Conservation (phyloP, 1,139 yeast genomes). For the Hemisphaericaspora subhashii region DNA sequence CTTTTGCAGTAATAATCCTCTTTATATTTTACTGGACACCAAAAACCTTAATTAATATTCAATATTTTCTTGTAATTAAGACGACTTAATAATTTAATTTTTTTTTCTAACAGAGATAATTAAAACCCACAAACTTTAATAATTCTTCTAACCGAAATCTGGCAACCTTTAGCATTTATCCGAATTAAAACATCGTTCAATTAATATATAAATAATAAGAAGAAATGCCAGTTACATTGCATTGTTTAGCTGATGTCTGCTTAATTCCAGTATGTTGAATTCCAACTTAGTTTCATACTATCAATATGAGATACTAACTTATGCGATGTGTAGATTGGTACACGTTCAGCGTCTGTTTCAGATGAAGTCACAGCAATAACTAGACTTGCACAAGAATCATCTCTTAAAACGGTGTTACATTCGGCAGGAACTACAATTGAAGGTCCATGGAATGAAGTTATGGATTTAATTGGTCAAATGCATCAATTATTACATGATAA, state of each 20-base stretch:
- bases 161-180: no score
- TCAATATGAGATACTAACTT: constrained; percentile 20
- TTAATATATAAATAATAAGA: background rate
- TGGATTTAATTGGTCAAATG: constrained; percentile 73
- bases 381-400: constrained; percentile 57
- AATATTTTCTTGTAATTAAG: no score
- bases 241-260: constrained; percentile 81
- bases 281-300: no score
- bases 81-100: no score
- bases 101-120: no score
- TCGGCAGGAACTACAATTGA: constrained; percentile 91
- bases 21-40: no score
- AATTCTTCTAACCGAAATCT: no score
- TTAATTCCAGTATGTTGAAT: constrained; percentile 58
- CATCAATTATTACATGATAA: constrained; percentile 68
- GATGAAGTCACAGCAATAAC: constrained; percentile 75
- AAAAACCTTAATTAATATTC: no score
- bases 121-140: no score
- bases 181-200: background rate
- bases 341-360: constrained; percentile 73
- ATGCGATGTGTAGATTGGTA: constrained; percentile 54
- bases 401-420: constrained; percentile 68
- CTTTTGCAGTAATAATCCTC: no score
- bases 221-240: constrained; percentile 44
- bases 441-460: constrained; percentile 91